Percentiles rank a stretch among this genome's conserved stretches.
phyloP scores from a whole-genome alignment of 106 monocot species.

The Platanthera guangdongensis region DNA sequence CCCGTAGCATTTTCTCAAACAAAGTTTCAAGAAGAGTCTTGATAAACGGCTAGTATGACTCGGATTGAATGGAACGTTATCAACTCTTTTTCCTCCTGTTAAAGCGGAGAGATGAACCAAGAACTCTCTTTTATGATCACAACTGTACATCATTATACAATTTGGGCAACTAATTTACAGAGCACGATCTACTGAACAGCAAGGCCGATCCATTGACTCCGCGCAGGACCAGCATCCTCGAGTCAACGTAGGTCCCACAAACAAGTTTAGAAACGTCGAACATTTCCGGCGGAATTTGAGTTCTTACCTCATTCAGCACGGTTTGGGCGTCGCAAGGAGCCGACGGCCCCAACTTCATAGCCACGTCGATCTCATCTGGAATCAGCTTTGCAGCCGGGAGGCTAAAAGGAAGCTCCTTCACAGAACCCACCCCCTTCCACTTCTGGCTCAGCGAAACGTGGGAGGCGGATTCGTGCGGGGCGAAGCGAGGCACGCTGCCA shows the following conservation, averaged over 20 bases:
- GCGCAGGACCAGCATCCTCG: constrained; percentile 73
- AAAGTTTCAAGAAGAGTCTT: no score
- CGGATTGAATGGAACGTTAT: no score
- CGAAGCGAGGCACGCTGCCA: not conserved
- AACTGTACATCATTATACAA: no score
- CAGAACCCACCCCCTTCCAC: constrained; percentile 28
- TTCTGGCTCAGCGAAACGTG: constrained; percentile 28
- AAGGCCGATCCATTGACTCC: constrained; percentile 76
- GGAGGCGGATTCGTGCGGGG: constrained; percentile 20
- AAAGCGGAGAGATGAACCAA: no score
- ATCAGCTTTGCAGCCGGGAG: constrained; percentile 51
- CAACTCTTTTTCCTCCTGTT: no score
- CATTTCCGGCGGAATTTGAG: constrained; percentile 84
- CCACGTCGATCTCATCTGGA: constrained; percentile 42
- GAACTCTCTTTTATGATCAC: no score
- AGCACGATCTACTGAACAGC: constrained; percentile 59
- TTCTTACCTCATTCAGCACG: constrained; percentile 58
- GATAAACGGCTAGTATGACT: no score
- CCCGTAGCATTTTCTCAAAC: no score
- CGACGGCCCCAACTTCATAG: constrained; percentile 34
- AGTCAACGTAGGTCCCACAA: constrained; percentile 83
- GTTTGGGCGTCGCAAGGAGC: constrained; percentile 16
- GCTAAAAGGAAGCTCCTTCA: constrained; percentile 52
- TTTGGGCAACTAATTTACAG: not conserved
- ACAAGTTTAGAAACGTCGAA: constrained; percentile 77